A percentile compares a stretch with the other conserved stretches of the same genome.
phyloP scores from a whole-genome alignment of 2,329 filamentous ascomycete genomes.

The Penicillium sp. region DNA sequence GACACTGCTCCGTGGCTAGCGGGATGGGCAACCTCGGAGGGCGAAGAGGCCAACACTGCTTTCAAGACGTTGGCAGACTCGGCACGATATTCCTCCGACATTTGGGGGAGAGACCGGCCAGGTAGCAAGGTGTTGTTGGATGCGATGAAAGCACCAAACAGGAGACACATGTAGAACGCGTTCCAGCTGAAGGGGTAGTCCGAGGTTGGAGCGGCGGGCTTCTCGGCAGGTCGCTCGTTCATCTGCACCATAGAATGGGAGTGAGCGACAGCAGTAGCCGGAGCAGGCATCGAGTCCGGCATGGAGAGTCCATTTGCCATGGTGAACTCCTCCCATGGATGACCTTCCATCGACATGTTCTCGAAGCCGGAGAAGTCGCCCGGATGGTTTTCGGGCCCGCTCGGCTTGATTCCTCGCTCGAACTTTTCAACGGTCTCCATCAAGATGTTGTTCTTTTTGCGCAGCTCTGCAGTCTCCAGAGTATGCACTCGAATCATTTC shows the following conservation, averaged over 20 bases:
- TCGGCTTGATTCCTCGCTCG: conserved; percentile 38
- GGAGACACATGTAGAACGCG: conserved; percentile 89
- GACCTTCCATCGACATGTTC: conserved; percentile 71
- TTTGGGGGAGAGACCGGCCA: conserved; percentile 53
- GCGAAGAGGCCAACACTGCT: conserved; percentile 45
- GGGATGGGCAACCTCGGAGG: conserved; percentile 52
- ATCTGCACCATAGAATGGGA: conserved; percentile 42
- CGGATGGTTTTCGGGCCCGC: conserved; percentile 56
- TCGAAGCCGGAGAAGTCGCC: conserved; percentile 79
- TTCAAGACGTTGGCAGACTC: conserved; percentile 50
- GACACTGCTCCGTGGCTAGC: conserved; percentile 27
- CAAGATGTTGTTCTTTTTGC: conserved; percentile 86
- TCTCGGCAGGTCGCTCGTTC: conserved; percentile 37
- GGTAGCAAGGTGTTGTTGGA: conserved; percentile 71
- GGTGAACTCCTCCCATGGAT: conserved; percentile 76
- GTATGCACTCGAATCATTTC: conserved; percentile 86
- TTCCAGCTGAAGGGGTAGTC: conserved; percentile 65
- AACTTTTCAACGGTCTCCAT: conserved; percentile 59
- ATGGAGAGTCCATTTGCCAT: conserved; percentile 64
- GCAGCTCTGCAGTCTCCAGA: conserved; percentile 82
- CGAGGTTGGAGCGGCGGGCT: conserved; percentile 48
- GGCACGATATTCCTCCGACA: conserved; percentile 48
- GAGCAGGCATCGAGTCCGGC: conserved; percentile 38
- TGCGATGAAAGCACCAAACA: conserved; percentile 92
- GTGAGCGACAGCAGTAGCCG: conserved; percentile 12